Evolutionary conservation across 2,329 filamentous ascomycete genomes (phyloP).

Genomic region (Diaporthe sp.): DNA sequence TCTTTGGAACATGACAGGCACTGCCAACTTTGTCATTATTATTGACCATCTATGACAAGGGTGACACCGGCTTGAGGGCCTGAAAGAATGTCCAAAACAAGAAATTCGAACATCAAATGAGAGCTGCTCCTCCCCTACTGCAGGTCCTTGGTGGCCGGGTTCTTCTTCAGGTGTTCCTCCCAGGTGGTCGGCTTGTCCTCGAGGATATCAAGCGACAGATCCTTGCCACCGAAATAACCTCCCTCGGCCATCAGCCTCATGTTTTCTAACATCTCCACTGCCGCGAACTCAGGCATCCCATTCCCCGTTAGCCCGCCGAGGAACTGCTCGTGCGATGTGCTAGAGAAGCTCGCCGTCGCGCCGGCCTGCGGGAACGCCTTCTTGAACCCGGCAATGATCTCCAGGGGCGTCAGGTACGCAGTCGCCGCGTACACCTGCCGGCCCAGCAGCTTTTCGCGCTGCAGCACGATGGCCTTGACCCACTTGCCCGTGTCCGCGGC

Average conservation of each 20-base stretch:
- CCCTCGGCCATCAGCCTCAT: slow-evolving; percentile 61
- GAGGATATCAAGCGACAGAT: slow-evolving; percentile 49
- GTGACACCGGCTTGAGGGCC: too few relatives aligned
- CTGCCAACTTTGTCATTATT: neutral
- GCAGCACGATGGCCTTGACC: slow-evolving; percentile 49
- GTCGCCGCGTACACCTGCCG: slow-evolving; percentile 55
- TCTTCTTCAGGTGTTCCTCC: slow-evolving; percentile 50
- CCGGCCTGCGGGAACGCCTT: slow-evolving; percentile 50
- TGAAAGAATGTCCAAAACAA: neutral
- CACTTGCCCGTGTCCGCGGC: slow-evolving; percentile 51
- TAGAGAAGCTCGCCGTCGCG: slow-evolving; percentile 47
- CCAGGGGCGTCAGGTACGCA: slow-evolving; percentile 51
- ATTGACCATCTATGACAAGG: neutral
- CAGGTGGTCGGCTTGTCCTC: slow-evolving; percentile 54
- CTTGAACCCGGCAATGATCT: slow-evolving; percentile 53
- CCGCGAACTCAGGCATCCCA: slow-evolving; percentile 52
- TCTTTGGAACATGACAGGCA: neutral
- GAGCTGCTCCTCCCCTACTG: slow-evolving; percentile 40
- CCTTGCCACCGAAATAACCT: slow-evolving; percentile 62
- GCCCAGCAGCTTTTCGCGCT: slow-evolving; percentile 51
- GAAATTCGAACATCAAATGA: neutral
- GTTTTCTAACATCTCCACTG: slow-evolving; percentile 64
- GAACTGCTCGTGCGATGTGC: slow-evolving; percentile 54
- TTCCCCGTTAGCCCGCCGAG: slow-evolving; percentile 45
- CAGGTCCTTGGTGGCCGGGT: slow-evolving; percentile 47